These are phyloP conservation scores for Stagonosporopsis chrysanthemi DNA, from an alignment of 2,329 filamentous ascomycete species.

Conservation along the genomic window DNA sequence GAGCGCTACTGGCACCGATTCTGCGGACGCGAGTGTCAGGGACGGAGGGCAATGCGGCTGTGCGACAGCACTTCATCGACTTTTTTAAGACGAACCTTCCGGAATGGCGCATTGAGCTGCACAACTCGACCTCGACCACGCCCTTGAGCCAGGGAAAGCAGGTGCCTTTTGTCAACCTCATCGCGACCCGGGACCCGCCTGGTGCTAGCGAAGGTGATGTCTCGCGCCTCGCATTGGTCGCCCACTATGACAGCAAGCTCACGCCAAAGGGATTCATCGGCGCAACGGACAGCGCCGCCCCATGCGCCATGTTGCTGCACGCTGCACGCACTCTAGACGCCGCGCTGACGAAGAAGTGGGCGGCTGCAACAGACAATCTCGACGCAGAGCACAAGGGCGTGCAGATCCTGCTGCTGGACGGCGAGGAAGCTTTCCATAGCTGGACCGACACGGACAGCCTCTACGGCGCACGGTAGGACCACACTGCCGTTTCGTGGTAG, in stretches of 20 bases:
- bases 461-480: conserved; percentile 79
- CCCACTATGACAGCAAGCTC: conserved; percentile 91
- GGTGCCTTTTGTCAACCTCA: conserved; percentile 86
- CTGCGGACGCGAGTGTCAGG: conserved; percentile 87
- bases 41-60: conserved; percentile 75
- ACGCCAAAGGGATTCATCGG: conserved; percentile 88
- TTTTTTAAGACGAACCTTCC: conserved; percentile 84
- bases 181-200: conserved; percentile 90
- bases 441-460: conserved; percentile 87
- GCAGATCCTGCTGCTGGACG: conserved; percentile 89
- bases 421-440: conserved; percentile 85
- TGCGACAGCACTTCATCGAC: conserved; percentile 81
- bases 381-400: conserved; percentile 78
- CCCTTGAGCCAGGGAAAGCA: conserved; percentile 75
- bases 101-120: conserved; percentile 79
- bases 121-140: conserved; percentile 87
- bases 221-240: conserved; percentile 82
- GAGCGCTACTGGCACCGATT: conserved; percentile 83
- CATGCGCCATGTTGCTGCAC: conserved; percentile 93
- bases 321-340: conserved; percentile 80
- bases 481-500: neutral
- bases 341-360: conserved; percentile 87
- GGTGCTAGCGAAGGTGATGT: conserved; percentile 78
- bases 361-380: conserved; percentile 58
- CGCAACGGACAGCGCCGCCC: conserved; percentile 90